These are phyloP conservation scores for Hansenula sp. DNA, from an alignment of 1,139 yeast genomes.

Conservation along the genomic window DNA sequence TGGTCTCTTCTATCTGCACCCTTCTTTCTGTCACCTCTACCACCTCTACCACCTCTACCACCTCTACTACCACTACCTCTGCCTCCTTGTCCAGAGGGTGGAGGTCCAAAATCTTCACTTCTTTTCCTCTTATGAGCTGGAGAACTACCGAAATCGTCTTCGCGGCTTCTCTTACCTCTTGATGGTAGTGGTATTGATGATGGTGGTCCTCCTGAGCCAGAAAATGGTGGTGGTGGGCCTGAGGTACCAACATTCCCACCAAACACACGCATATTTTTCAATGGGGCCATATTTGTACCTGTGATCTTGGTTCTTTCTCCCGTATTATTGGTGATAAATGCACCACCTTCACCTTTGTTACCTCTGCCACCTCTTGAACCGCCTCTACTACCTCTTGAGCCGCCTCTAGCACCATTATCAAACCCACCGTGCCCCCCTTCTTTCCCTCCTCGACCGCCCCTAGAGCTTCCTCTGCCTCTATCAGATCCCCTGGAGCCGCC, in stretches of 20 bases:
- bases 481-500: background rate
- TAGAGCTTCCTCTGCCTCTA: background rate
- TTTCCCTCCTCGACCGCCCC: background rate
- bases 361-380: conserved; percentile 1
- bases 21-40: conserved; percentile 1
- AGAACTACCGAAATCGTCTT: conserved; percentile 1
- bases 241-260: conserved; percentile 2
- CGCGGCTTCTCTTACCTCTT: conserved; percentile 8
- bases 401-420: conserved; percentile 5
- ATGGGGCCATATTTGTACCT: conserved; percentile 14
- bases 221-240: conserved; percentile 1
- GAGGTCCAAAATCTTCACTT: background rate
- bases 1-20: background rate
- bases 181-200: conserved; percentile 1
- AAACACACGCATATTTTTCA: conserved; percentile 10
- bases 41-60: background rate
- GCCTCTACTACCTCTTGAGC: conserved; percentile 3
- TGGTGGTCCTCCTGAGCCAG: background rate
- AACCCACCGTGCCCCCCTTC: no score
- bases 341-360: background rate
- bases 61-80: background rate
- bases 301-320: conserved; percentile 7
- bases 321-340: background rate
- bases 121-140: conserved; percentile 2
- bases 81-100: background rate